phyloP scores from a whole-genome alignment of 208 protist species.

The Balamuthia mandrillaris region DNA sequence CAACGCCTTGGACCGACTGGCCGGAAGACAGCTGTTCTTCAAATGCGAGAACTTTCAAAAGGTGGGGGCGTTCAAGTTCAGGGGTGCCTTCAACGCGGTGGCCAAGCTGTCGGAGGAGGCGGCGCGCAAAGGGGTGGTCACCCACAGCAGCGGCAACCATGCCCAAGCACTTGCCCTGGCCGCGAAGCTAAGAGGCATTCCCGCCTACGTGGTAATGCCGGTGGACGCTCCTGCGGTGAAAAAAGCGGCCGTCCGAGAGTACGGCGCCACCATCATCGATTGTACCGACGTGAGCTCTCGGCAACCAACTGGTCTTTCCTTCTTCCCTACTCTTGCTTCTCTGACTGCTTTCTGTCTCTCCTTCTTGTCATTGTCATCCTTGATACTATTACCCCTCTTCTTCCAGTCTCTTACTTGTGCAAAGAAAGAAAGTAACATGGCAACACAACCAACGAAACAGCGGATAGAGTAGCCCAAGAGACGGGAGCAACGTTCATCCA shows the following conservation, averaged over 20 bases:
- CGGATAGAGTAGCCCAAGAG: neutral
- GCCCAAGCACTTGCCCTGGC: constrained; percentile 65
- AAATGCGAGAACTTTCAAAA: constrained; percentile 71
- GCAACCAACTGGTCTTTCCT: neutral
- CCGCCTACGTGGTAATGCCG: constrained; percentile 71
- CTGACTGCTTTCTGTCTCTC: neutral
- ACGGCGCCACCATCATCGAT: constrained; percentile 63
- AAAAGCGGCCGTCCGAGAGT: constrained; percentile 48
- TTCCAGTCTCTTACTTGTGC: no score
- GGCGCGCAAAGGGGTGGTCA: constrained; percentile 59
- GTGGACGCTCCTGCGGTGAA: constrained; percentile 67
- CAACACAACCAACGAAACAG: neutral
- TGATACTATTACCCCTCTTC: no score
- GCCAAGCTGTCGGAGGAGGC: constrained; percentile 53
- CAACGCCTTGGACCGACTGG: constrained; percentile 15
- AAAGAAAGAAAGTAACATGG: no score
- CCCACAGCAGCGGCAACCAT: constrained; percentile 65
- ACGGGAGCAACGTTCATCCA: constrained; percentile 50
- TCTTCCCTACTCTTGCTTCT: neutral
- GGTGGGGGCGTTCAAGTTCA: constrained; percentile 70
- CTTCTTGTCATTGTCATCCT: neutral
- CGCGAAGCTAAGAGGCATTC: constrained; percentile 50
- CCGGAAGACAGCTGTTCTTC: constrained; percentile 36
- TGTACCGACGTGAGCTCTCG: constrained; percentile 13
- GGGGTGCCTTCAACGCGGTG: constrained; percentile 70